Conservation (phyloP, 2,329 filamentous ascomycete genomes). For the Alternaria consortialis region DNA sequence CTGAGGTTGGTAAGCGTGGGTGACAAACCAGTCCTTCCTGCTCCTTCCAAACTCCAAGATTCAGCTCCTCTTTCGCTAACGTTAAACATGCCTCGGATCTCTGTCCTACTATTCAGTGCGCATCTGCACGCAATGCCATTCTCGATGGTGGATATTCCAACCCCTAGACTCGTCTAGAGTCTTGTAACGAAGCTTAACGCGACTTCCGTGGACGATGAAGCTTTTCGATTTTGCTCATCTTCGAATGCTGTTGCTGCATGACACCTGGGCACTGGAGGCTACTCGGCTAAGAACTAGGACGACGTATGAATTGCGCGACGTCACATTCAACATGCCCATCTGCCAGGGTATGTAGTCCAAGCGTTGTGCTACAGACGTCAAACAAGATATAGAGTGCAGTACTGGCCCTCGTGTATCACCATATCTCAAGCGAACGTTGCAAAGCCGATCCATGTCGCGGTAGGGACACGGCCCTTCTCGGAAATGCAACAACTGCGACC, state of each 20-base stretch:
- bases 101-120: background rate
- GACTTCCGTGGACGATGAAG: no score
- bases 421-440: background rate
- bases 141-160: background rate
- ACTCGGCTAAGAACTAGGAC: background rate
- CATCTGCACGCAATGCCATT: background rate
- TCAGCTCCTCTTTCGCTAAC: background rate
- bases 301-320: background rate
- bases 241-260: no score
- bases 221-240: no score
- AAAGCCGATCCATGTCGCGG: background rate
- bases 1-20: conserved; percentile 4
- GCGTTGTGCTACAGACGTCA: background rate
- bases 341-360: background rate
- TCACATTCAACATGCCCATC: background rate
- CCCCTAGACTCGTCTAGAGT: no score
- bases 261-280: background rate
- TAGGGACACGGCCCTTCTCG: background rate
- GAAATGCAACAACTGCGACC: background rate
- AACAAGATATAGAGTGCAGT: background rate
- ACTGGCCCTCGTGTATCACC: background rate
- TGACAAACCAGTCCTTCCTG: background rate
- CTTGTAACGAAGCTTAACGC: no score
- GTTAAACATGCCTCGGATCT: background rate
- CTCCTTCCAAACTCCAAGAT: background rate